Percentiles rank a stretch among this genome's conserved stretches.
phyloP scores from a whole-genome alignment of 441 rosid genomes.

The Capsella rubella region DNA sequence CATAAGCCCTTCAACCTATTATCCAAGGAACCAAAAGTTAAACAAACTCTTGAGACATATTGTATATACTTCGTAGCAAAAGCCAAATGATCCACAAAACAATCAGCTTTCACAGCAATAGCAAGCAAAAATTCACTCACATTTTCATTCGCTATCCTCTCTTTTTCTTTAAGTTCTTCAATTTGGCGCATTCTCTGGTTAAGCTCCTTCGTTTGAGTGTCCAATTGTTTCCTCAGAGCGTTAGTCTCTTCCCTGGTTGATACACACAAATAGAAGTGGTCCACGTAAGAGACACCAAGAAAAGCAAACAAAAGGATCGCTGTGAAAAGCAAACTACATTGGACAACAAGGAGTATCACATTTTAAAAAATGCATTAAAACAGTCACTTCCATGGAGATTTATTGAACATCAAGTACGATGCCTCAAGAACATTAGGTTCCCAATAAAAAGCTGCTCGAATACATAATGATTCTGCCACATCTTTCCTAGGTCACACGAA shows the following conservation, averaged over 20 bases:
- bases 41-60: not conserved
- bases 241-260: slow-evolving; percentile 82
- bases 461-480: not conserved
- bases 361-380: not conserved
- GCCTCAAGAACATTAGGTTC: slow-evolving; percentile 15
- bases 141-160: slow-evolving; percentile 89
- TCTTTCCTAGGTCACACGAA: slow-evolving; percentile 1
- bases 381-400: not conserved
- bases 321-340: not conserved
- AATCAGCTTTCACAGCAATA: slow-evolving; percentile 14
- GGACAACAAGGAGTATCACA: slow-evolving; percentile 19
- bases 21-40: slow-evolving; percentile 27
- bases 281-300: not conserved
- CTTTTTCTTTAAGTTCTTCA: slow-evolving; percentile 89
- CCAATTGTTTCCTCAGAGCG: slow-evolving; percentile 68
- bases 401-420: slow-evolving; percentile 20
- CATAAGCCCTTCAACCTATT: slow-evolving; percentile 96
- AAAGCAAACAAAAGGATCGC: slow-evolving; percentile 8
- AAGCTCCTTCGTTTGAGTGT: slow-evolving; percentile 81
- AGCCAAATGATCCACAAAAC: slow-evolving; percentile 2
- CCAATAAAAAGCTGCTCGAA: slow-evolving; percentile 18
- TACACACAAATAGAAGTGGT: slow-evolving; percentile 21
- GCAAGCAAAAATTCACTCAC: slow-evolving; percentile 53
- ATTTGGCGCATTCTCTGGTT: slow-evolving; percentile 66
- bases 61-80: not conserved